Evolutionary conservation across 129 eudicot species (phyloP).

Genomic region (Logfia minima): DNA sequence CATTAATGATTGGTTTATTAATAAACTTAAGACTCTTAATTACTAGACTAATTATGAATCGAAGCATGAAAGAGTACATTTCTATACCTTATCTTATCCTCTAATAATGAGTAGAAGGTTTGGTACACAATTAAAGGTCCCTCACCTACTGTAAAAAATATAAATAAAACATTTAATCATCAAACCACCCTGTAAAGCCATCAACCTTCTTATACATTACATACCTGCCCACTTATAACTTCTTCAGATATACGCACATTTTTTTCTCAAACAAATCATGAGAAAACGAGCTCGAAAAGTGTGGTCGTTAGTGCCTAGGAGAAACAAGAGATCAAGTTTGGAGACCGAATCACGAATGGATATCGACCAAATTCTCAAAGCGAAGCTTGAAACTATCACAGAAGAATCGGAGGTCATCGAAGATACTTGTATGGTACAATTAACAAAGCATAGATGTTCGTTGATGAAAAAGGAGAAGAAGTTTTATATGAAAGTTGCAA

Average conservation of each 20-base stretch:
- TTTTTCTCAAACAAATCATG: slow-evolving; percentile 27
- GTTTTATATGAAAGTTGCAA: slow-evolving; percentile 30
- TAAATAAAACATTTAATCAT: slow-evolving; percentile 34
- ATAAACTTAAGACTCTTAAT: neutral
- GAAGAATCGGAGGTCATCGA: slow-evolving; percentile 42
- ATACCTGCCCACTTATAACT: neutral
- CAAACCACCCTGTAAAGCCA: slow-evolving; percentile 44
- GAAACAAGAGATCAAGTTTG: slow-evolving; percentile 36
- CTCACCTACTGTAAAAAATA: slow-evolving; percentile 27
- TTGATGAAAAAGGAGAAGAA: slow-evolving; percentile 32
- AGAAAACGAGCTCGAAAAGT: slow-evolving; percentile 43
- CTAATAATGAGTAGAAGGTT: slow-evolving; percentile 27
- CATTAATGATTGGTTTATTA: neutral
- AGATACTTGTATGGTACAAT: slow-evolving; percentile 9
- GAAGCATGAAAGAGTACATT: slow-evolving; percentile 6
- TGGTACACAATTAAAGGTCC: slow-evolving; percentile 38
- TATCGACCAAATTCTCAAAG: slow-evolving; percentile 62
- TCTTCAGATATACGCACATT: neutral
- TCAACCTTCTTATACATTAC: slow-evolving; percentile 5
- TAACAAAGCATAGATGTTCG: slow-evolving; percentile 25
- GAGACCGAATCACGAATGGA: slow-evolving; percentile 50
- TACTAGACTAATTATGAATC: neutral
- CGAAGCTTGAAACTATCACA: slow-evolving; percentile 62
- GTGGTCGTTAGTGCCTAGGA: slow-evolving; percentile 58
- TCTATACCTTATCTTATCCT: slow-evolving; percentile 27